Conservation (phyloP, 2,329 filamentous ascomycete genomes). For the Colletotrichum australisinense region DNA sequence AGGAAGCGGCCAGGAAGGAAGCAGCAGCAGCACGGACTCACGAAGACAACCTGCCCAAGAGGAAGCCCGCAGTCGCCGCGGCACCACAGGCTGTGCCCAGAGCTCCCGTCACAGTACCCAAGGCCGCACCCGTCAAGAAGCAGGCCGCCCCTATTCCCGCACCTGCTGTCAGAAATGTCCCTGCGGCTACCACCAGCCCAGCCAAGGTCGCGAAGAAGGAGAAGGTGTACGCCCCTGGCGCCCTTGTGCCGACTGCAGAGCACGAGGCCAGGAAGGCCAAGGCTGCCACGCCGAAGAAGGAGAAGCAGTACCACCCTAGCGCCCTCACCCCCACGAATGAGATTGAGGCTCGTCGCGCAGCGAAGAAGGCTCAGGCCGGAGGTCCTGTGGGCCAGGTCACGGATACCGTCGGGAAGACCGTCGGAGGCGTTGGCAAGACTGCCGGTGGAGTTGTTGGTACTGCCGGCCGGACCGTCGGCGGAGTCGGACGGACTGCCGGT, state of each 20-base stretch:
- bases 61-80: neutral
- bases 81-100: neutral
- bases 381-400: slow-evolving; percentile 8
- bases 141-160: neutral
- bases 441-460: slow-evolving; percentile 17
- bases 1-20: neutral
- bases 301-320: slow-evolving; percentile 28
- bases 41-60: neutral
- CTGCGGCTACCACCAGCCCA: neutral
- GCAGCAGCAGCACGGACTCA: neutral
- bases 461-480: slow-evolving; percentile 10
- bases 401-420: slow-evolving; percentile 25
- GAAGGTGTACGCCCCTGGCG: slow-evolving; percentile 2
- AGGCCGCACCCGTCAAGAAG: neutral
- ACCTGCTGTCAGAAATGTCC: neutral
- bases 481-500: neutral
- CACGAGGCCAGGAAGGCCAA: slow-evolving; percentile 9
- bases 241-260: neutral
- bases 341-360: slow-evolving; percentile 14
- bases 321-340: slow-evolving; percentile 18
- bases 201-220: neutral
- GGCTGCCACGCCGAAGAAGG: slow-evolving; percentile 1
- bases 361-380: slow-evolving; percentile 2
- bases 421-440: slow-evolving; percentile 10
- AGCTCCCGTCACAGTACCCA: neutral